A percentile compares a stretch with the other conserved stretches of the same genome.
phyloP scores from a whole-genome alignment of 1,284 basidiomycete species.

The Mrakiaceae sp. region DNA sequence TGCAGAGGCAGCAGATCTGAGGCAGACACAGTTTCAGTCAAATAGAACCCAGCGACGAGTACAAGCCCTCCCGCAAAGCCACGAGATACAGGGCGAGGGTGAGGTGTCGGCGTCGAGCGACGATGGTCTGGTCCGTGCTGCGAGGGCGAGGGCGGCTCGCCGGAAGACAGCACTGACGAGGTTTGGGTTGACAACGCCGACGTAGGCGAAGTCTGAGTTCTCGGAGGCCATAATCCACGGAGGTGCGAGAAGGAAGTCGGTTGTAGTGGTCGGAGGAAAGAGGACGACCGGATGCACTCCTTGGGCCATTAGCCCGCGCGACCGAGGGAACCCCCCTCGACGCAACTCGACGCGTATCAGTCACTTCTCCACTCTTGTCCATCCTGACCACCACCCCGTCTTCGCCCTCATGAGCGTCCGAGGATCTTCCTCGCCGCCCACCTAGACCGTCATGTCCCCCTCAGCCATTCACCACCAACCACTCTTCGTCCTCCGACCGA shows the following conservation, averaged over 20 bases:
- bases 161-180: constrained; percentile 19
- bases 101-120: background rate
- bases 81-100: background rate
- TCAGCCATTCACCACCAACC: background rate
- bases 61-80: background rate
- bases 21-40: background rate
- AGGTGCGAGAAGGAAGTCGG: too few species aligned
- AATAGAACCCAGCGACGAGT: too few species aligned
- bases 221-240: too few species aligned
- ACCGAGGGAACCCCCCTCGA: too few species aligned
- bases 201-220: too few species aligned
- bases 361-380: background rate
- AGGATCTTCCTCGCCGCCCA: background rate
- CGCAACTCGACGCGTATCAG: too few species aligned
- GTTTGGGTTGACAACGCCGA: constrained; percentile 24
- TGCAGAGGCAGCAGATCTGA: constrained; percentile 72
- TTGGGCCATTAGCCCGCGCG: too few species aligned
- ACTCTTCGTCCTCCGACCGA: too few species aligned
- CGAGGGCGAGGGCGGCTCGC: too few species aligned
- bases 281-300: too few species aligned
- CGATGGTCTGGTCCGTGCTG: too few species aligned
- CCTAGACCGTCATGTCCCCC: background rate
- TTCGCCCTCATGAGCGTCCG: background rate
- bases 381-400: background rate
- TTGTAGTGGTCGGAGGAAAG: too few species aligned